Base-by-base conservation (phyloP, 148 eudicot genomes). In the Talinum fruticosum region DNA sequence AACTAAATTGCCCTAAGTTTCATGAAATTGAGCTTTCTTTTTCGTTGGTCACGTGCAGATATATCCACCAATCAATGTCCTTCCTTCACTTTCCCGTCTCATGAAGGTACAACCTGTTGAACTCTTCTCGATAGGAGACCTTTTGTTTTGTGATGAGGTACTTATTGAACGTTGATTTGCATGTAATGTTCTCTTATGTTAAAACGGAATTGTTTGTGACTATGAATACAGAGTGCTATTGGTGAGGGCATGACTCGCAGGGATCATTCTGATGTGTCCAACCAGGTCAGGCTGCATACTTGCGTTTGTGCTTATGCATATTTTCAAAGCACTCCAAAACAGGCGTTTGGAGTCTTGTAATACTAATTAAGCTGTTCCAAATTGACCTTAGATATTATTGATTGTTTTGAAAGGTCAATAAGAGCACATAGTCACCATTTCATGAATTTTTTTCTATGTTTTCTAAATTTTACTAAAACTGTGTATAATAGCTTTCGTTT, bases 171-270 rank as follows among this genome's bases (percentile, higher is more conserved):
- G 70, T 41, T 32, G 34, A 57, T 49, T 69, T 23, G 30, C 72
- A 26, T 61, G 69, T 26, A 54, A 65, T 69, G 41, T 65, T 41
- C 45, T 66, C 24, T 74, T 32, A 62, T 10, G 10, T 37, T 69
- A 10, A n/a, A 30, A 61, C 15, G 68, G 64, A 28, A 32, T 36
- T 79, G 54, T 26, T 10, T 8, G 23, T 75, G 57, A 71, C 13
- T 66, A 26, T 74, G 45, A 78, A 65, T 84, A 78, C 92, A 96
- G 98, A 96, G 98, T 89, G 99, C 99, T 83, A 96, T 96, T 77
- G 97, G 99, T 84, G 99, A 96, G 87, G 99, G 99, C 69, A 96
- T 96, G 99, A 96, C 99, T 71, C 90, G 99, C 69, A 90, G 87
- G 87, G 99, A 96, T 83, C 99, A 96, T 86, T 86, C 99, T 78